phyloP scores from a whole-genome alignment of 805 yeast genomes.

The Maudiozyma bulderi region DNA sequence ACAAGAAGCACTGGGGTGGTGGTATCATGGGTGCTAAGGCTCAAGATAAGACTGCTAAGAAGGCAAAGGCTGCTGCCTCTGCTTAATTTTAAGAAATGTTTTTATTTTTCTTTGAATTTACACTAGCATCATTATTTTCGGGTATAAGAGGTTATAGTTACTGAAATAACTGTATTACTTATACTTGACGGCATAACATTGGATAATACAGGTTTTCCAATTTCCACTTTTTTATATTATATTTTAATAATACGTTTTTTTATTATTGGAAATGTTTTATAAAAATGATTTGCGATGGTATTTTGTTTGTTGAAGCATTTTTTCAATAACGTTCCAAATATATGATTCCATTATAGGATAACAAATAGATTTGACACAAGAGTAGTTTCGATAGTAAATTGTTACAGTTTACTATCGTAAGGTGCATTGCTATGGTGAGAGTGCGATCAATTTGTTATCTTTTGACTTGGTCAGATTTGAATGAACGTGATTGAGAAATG shows the following conservation, averaged over 20 bases:
- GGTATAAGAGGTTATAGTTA: neutral
- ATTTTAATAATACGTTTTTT: neutral
- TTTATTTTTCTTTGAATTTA: neutral
- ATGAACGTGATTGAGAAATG: neutral
- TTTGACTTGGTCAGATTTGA: neutral
- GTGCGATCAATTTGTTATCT: neutral
- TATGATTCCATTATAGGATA: neutral
- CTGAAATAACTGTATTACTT: neutral
- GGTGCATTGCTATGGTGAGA: conserved; percentile 3
- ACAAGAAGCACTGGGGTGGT: conserved; percentile 99
- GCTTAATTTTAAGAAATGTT: conserved; percentile 18
- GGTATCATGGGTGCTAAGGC: conserved; percentile 96
- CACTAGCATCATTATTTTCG: neutral
- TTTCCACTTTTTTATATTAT: neutral
- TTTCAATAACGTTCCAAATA: neutral
- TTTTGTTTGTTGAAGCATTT: conserved; percentile 3
- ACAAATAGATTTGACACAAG: neutral
- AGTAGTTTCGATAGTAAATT: neutral
- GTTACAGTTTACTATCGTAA: neutral
- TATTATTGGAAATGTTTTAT: neutral
- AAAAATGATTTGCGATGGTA: neutral
- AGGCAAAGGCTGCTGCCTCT: conserved; percentile 44
- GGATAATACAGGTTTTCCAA: neutral
- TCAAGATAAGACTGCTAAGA: conserved; percentile 73
- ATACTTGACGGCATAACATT: neutral